Conservation (phyloP, 225 moss, liverwort and hornwort species). For the Pseudisothecium myosuroides region DNA sequence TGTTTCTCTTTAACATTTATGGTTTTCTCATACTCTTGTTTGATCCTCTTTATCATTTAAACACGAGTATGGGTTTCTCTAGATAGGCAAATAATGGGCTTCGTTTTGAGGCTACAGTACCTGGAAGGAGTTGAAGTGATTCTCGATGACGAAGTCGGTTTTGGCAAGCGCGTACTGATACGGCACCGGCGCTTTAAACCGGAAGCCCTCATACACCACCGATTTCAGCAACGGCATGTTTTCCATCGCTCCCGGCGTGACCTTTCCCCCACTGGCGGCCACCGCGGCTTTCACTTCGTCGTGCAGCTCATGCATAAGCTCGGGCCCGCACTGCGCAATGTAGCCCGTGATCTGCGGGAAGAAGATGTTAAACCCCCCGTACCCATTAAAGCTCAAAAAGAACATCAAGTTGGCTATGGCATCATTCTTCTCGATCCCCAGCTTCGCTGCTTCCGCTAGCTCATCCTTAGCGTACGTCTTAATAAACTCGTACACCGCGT, state of each 20-base stretch:
- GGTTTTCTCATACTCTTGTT: background rate
- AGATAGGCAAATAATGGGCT: background rate
- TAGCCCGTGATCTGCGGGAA: constrained; percentile 20
- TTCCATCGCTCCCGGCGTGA: constrained; percentile 7
- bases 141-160: constrained; percentile 40
- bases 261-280: background rate
- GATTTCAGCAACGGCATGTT: constrained; percentile 39
- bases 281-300: constrained; percentile 27
- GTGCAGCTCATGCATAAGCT: constrained; percentile 30
- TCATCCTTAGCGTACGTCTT: constrained; percentile 34
- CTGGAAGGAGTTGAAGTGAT: constrained; percentile 37
- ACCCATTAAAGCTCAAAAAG: constrained; percentile 37
- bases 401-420: constrained; percentile 33
- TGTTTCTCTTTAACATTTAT: background rate
- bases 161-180: constrained; percentile 54
- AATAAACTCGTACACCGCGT: constrained; percentile 12
- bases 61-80: background rate
- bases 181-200: constrained; percentile 31
- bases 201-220: constrained; percentile 35
- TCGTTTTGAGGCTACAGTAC: background rate
- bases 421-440: constrained; percentile 33
- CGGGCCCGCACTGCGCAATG: constrained; percentile 6
- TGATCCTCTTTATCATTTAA: background rate
- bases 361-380: constrained; percentile 43
- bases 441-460: constrained; percentile 18